Conservation (phyloP, 2,329 filamentous ascomycete species). For the Diplocarpon mali region DNA sequence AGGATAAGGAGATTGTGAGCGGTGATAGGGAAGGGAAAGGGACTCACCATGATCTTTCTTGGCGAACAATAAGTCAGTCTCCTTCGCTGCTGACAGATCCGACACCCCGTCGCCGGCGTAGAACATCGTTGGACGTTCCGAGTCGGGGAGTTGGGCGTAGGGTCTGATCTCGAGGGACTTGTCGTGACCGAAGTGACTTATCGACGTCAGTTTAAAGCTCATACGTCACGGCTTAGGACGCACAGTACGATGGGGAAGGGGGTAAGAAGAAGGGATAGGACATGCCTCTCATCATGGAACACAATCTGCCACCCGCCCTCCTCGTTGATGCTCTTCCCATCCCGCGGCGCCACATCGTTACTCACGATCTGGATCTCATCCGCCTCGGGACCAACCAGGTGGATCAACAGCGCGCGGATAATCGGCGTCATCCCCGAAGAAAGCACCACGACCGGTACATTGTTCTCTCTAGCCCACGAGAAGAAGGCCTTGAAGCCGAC, state of each 20-base stretch:
- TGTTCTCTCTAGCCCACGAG: conserved; percentile 66
- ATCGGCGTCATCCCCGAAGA: conserved; percentile 89
- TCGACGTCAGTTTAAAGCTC: background rate
- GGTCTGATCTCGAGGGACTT: conserved; percentile 86
- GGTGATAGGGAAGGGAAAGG: conserved; percentile 9
- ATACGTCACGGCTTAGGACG: background rate
- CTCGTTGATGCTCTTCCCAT: conserved; percentile 65
- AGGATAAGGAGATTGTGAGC: background rate
- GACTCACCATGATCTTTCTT: conserved; percentile 72
- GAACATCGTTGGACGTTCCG: conserved; percentile 69
- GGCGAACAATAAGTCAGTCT: conserved; percentile 88
- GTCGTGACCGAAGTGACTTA: conserved; percentile 73
- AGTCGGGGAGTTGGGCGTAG: conserved; percentile 61
- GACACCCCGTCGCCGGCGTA: conserved; percentile 94
- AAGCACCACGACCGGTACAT: conserved; percentile 85
- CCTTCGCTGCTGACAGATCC: conserved; percentile 80
- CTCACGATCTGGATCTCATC: conserved; percentile 80
- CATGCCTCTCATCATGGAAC: conserved; percentile 75
- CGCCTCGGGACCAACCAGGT: conserved; percentile 65
- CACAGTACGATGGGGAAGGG: background rate
- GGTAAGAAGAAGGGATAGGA: background rate
- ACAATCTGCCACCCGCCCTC: conserved; percentile 78
- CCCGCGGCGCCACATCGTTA: conserved; percentile 60
- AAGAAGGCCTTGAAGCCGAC: conserved; percentile 83
- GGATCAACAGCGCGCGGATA: conserved; percentile 71